Evolutionary conservation across 306 rosid species (phyloP).

Genomic region (Acacia acuminata): DNA sequence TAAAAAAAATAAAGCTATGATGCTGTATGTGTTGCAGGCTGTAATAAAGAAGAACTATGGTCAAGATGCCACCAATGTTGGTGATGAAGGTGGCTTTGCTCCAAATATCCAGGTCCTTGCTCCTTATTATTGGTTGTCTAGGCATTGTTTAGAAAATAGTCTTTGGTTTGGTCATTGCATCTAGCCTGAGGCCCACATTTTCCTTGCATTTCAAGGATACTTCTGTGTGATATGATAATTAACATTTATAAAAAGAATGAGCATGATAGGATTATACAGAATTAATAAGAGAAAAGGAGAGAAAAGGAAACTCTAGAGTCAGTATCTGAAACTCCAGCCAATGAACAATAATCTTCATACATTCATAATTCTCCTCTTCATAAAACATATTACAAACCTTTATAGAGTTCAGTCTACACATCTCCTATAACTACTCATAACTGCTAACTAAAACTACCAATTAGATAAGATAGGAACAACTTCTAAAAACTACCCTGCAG

Average conservation of each 20-base stretch:
- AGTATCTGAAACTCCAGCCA: too few relatives aligned
- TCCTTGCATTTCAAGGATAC: neutral
- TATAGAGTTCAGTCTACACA: too few relatives aligned
- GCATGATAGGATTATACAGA: too few relatives aligned
- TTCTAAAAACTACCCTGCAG: too few relatives aligned
- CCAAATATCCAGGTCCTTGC: conserved; percentile 89
- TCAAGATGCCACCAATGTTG: conserved; percentile 96
- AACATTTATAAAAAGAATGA: neutral
- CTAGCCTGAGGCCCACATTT: conserved; percentile 12
- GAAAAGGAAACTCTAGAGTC: too few relatives aligned
- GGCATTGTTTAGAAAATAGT: neutral
- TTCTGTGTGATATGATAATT: neutral
- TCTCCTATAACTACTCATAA: too few relatives aligned
- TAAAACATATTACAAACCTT: too few relatives aligned
- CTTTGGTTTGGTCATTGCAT: neutral
- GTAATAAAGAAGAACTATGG: conserved; percentile 98
- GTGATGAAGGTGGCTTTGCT: conserved; percentile 99
- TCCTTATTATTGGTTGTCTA: conserved; percentile 13
- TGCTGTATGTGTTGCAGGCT: conserved; percentile 46
- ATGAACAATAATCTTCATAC: too few relatives aligned
- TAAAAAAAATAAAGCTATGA: conserved; percentile 13
- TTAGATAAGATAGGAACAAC: too few relatives aligned
- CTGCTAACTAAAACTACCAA: too few relatives aligned
- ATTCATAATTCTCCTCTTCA: too few relatives aligned
- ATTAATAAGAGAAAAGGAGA: too few relatives aligned